Evolutionary conservation across 2,329 filamentous ascomycete species (phyloP).

Genomic region (Neodidymelliopsis sp.): DNA sequence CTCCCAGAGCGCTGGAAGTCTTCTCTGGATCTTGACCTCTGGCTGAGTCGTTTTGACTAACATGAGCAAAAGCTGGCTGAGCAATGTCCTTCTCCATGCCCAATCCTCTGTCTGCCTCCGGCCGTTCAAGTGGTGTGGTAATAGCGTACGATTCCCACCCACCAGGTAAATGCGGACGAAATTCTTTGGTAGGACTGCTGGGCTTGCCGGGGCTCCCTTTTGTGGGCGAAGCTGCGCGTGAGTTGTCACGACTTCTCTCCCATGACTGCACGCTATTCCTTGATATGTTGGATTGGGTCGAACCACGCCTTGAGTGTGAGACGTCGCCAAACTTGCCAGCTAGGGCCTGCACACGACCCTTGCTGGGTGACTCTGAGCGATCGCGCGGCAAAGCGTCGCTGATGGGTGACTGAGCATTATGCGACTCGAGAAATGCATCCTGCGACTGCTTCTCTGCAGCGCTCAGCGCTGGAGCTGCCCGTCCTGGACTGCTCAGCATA

Average conservation of each 20-base stretch:
- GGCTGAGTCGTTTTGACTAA: slow-evolving; percentile 35
- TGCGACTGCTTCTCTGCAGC: slow-evolving; percentile 45
- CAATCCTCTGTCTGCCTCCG: slow-evolving; percentile 40
- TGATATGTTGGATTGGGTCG: slow-evolving; percentile 53
- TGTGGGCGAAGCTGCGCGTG: slow-evolving; percentile 43
- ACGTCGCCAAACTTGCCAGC: slow-evolving; percentile 59
- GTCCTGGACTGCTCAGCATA: slow-evolving; percentile 32
- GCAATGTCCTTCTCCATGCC: slow-evolving; percentile 12
- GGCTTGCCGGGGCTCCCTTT: slow-evolving; percentile 42
- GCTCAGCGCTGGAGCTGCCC: slow-evolving; percentile 31
- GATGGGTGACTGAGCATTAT: slow-evolving; percentile 38
- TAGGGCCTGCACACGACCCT: slow-evolving; percentile 60
- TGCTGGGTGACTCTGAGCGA: slow-evolving; percentile 56
- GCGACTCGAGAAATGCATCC: slow-evolving; percentile 46
- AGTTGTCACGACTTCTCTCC: slow-evolving; percentile 49
- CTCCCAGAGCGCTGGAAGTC: slow-evolving; percentile 31
- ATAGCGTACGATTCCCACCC: slow-evolving; percentile 61
- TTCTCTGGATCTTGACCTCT: slow-evolving; percentile 27
- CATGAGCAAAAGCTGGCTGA: slow-evolving; percentile 36
- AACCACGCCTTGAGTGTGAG: slow-evolving; percentile 55
- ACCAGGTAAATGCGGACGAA: slow-evolving; percentile 61
- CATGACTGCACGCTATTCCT: slow-evolving; percentile 51
- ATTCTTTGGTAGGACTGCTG: slow-evolving; percentile 50
- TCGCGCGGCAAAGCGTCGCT: slow-evolving; percentile 40
- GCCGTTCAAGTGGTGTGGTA: slow-evolving; percentile 42